Base-by-base conservation (phyloP, 371 early-diverging fungal genomes). In the Mortierella sp. region DNA sequence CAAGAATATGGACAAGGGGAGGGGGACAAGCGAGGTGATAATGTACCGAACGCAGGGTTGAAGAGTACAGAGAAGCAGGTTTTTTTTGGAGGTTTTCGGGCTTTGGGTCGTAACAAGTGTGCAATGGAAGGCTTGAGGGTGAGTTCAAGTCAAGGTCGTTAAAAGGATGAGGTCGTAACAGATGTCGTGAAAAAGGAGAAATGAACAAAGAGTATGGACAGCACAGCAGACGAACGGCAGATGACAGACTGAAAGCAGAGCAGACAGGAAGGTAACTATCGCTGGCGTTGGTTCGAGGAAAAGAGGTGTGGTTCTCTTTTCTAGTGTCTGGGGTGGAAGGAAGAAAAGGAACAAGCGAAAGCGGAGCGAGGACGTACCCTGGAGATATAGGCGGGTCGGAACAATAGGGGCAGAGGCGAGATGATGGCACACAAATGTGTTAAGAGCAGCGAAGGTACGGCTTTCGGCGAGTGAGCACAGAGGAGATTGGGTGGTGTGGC, bases 241-340 rank as follows among this genome's bases (percentile, higher is more conserved):
- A 22, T 22, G 51, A 50, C 28, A 40, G 54, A 47, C 47, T 24
- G 54, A 0, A 29, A 55, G 14, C 16, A 7, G 54, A 40, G 39
- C 12, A 41, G 34, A 16, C 25, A 44, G 40, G 10, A 28, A 5
- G 14, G 6, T 27, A 21, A 34, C 34, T 34, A 34, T 34, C 34
- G 7, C 34, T 19, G 22, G n/a, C 34, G 31, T 14, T 9, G 27
- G 8, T 27, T 17, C 7, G 47, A 28, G 37, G 41, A 43, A 29
- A 31, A 13, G 25, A 1, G 25, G 29, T 52, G 54, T 48, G 62
- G 62, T 62, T 62, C 48, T 62, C 62, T 62, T 48, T 62, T 62
- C 49, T 62, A 54, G 48, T 34, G 48, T 62, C 39, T 48, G 34
- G 28, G 24, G 34, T 27, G 62, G 48, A 54, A 54, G 28, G 40